Evolutionary conservation across 768 basidiomycete species (phyloP), one percentile per base, ranked within the genome.

Genomic region (Podaxis sp.): DNA sequence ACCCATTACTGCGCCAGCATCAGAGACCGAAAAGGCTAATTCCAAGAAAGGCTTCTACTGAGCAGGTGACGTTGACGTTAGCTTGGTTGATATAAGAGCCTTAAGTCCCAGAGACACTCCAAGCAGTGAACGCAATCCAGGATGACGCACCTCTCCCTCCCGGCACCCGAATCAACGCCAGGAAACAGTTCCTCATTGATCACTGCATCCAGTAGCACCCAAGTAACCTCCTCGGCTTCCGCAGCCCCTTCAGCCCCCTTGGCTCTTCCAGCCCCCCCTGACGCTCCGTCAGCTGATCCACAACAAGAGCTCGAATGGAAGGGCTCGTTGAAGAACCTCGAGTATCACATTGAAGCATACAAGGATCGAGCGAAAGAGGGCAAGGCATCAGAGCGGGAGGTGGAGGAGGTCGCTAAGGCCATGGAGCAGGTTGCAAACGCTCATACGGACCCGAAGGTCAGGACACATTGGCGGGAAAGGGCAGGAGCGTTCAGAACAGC

Each of bases 301-400:
- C 27, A 56, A 24, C 60, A 56, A 27, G 61, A 62, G 25, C 19
- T 37, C 22, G 61, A 62, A 19, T 62, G 54, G 55, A 55, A 62
- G 33, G 40, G n/a, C 1, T 49, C 61, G 9, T 47, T 61, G 33
- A 47, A 7, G 19, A 55, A 55, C 41, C 60, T 61, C 43, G 53
- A 61, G 33, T 15, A 25, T 50, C 33, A 8, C 1, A 56, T 62
- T 11, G 25, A 40, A 15, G 24, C 17, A 7, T 55, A 62, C 43
- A 49, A 56, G 47, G 22, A n/a, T 27, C 43, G 19, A 11, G 58
- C 37, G 12, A 51, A n/a, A 24, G 46, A 56, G 25, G 49, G 55
- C 13, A 11, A 15, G 27, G 54, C 25, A 38, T 40, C 61, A 27
- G 46, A 56, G 5, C 33, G 37, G 33, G 61, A 55, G 4, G 53